phyloP scores from a whole-genome alignment of 805 yeast genomes.

The Maudiozyma bulderi region DNA sequence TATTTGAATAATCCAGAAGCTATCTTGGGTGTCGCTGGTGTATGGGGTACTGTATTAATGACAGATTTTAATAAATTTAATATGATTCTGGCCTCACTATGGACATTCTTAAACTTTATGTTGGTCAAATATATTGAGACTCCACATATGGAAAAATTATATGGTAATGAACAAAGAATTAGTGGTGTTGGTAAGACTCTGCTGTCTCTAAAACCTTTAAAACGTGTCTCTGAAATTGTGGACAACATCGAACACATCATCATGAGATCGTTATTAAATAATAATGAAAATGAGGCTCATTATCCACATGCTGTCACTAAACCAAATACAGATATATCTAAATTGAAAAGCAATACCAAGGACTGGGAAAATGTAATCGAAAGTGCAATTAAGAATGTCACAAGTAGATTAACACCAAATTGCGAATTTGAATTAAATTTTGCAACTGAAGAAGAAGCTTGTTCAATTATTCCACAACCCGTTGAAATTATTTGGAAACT shows the following conservation, averaged over 20 bases:
- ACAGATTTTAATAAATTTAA: conserved; percentile 42
- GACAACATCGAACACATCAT: conserved; percentile 34
- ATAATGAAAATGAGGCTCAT: neutral
- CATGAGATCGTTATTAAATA: conserved; percentile 8
- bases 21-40: conserved; percentile 65
- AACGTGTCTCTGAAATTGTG: conserved; percentile 28
- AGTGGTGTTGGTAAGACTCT: conserved; percentile 42
- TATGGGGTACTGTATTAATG: conserved; percentile 62
- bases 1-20: conserved; percentile 79
- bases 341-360: conserved; percentile 1
- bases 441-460: conserved; percentile 20
- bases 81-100: conserved; percentile 45
- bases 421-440: conserved; percentile 24
- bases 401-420: conserved; percentile 16
- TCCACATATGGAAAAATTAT: conserved; percentile 66
- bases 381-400: conserved; percentile 13
- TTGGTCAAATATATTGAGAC: conserved; percentile 66
- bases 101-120: conserved; percentile 59
- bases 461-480: conserved; percentile 31
- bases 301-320: neutral
- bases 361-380: conserved; percentile 16
- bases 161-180: conserved; percentile 54
- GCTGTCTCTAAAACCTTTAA: conserved; percentile 29
- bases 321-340: neutral
- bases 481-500: conserved; percentile 46